Evolutionary conservation across 306 rosid genomes (phyloP), one percentile per base, ranked within the genome.

Genomic region (Inga oerstediana): DNA sequence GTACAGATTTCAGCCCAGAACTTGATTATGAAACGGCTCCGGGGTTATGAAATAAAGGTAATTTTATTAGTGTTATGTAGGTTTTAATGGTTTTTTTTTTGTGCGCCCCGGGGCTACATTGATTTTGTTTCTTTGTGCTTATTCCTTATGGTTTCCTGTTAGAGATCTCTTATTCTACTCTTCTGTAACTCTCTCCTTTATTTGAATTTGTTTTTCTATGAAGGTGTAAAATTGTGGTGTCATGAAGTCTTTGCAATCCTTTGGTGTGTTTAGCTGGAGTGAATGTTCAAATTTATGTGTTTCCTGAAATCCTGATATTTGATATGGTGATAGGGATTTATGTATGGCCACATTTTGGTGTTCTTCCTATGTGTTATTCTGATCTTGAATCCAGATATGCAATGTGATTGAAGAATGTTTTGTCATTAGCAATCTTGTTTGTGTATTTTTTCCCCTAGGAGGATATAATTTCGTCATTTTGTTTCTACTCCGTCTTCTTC

Each of bases 21-120:
- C 83, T 90, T 95, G 91, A 84, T 87, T 19, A 91, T 95, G 98
- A 95, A 92, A 82, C 92, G 97, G 65, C 93, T 95, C 52, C 92
- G 89, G 4, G 98, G 98, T 62, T 75, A 87, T 89, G 98, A 95
- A 89, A 95, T 95, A 85, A 95, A 89, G 98, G 98, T 95, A 84
- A 80, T 85, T 73, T 44, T 11, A 8, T 44, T 43, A 10, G 75
- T 44, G 19, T 7, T 37, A 45, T 61, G 15, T 6, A 52, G 32
- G 46, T 10, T 41, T 70, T 39, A 41, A 20, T 32, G 27, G 34
- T 20, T 70, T 22, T 32, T 49, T 17, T 45, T 45, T 39, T 8
- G 43, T 5, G 43, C 1, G 43, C 43, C 6, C 43, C 43, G 43
- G 43, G 0, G 8, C 43, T 6, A 39, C 43, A 39, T 39, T 39